A percentile compares a stretch with the other conserved stretches of the same genome.
Conservation (phyloP, 1,139 yeast genomes). For the Yamadazyma songkhlaensis region DNA sequence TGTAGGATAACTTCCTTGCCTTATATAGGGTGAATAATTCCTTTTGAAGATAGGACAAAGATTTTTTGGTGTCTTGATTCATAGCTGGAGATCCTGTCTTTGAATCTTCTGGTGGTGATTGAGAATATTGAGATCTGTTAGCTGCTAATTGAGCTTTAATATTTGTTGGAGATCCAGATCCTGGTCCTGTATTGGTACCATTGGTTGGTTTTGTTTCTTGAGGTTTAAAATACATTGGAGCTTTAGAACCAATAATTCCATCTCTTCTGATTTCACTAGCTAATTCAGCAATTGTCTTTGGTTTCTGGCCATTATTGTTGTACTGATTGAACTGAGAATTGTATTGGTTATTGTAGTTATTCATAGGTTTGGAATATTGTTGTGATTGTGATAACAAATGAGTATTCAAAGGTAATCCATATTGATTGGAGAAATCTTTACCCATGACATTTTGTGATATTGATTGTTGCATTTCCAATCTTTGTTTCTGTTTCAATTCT, state of each 20-base stretch:
- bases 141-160: slow-evolving; percentile 57
- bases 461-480: slow-evolving; percentile 30
- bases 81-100: slow-evolving; percentile 19
- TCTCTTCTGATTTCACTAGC: slow-evolving; percentile 54
- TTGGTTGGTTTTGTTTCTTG: slow-evolving; percentile 10
- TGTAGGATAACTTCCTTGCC: slow-evolving; percentile 62
- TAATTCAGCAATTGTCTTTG: slow-evolving; percentile 53
- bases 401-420: slow-evolving; percentile 20
- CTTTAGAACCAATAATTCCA: slow-evolving; percentile 24
- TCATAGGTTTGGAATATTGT: neutral
- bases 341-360: slow-evolving; percentile 16
- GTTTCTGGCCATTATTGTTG: slow-evolving; percentile 22
- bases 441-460: slow-evolving; percentile 26
- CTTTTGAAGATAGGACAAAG: slow-evolving; percentile 66
- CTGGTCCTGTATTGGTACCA: slow-evolving; percentile 6
- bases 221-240: slow-evolving; percentile 38
- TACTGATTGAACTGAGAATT: slow-evolving; percentile 36
- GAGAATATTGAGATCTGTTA: slow-evolving; percentile 33
- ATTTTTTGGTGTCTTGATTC: slow-evolving; percentile 59
- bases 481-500: slow-evolving; percentile 44
- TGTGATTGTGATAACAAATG: slow-evolving; percentile 24
- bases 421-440: slow-evolving; percentile 25
- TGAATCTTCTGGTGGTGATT: slow-evolving; percentile 13
- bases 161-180: slow-evolving; percentile 15
- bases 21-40: slow-evolving; percentile 68